These are phyloP conservation scores for Diaporthe batatas DNA, from an alignment of 2,329 filamentous ascomycete species.

Conservation along the genomic window DNA sequence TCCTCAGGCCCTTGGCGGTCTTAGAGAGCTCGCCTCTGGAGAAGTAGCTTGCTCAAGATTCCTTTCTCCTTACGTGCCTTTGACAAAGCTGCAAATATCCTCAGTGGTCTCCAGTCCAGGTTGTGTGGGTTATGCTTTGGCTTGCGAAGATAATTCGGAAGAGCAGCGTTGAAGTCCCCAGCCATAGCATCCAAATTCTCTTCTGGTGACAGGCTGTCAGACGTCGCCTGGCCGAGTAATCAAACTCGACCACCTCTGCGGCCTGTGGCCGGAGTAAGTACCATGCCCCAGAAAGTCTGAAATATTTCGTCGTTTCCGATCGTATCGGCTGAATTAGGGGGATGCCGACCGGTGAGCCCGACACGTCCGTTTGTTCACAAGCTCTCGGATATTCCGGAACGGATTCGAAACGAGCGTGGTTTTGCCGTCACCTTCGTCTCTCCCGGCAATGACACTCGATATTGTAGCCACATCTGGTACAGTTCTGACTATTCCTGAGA, in stretches of 20 bases:
- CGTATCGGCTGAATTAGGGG: conserved; percentile 69
- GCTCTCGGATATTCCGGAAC: conserved; percentile 71
- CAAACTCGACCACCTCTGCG: conserved; percentile 58
- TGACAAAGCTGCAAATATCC: conserved; percentile 62
- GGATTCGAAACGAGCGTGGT: conserved; percentile 56
- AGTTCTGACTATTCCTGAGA: conserved; percentile 73
- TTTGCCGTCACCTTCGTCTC: conserved; percentile 63
- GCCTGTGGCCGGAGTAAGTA: conserved; percentile 60
- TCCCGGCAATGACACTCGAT: conserved; percentile 59
- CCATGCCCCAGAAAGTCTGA: conserved; percentile 68
- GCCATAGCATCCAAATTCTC: conserved; percentile 52
- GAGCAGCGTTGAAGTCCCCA: conserved; percentile 70
- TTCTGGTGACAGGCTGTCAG: background rate
- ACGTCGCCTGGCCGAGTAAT: conserved; percentile 47
- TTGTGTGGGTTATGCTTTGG: conserved; percentile 70
- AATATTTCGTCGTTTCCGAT: conserved; percentile 62
- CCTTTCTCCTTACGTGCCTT: background rate
- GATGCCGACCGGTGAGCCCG: conserved; percentile 72
- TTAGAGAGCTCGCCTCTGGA: background rate
- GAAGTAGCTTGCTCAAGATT: background rate
- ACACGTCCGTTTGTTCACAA: conserved; percentile 64
- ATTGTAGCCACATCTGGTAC: conserved; percentile 53
- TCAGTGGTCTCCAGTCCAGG: conserved; percentile 65
- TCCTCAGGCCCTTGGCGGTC: background rate
- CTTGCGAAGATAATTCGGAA: conserved; percentile 68